These are phyloP conservation scores for Yamadazyma triangularis DNA, from an alignment of 1,139 yeast species.

Conservation along the genomic window DNA sequence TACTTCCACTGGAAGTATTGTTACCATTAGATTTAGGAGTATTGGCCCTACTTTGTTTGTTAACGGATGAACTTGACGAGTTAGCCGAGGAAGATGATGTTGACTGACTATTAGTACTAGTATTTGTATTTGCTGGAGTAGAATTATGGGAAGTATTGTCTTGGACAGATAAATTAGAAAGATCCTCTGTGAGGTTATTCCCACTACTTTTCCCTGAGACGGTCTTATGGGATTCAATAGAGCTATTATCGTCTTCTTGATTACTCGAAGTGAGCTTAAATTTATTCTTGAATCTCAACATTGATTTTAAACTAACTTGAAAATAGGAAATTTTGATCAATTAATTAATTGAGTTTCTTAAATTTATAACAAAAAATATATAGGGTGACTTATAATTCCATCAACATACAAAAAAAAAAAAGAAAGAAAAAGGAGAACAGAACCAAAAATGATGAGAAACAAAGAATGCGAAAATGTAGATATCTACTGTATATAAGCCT, in stretches of 20 bases:
- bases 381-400: too few relatives aligned
- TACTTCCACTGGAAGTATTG: slow-evolving; percentile 1
- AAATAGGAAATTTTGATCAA: too few relatives aligned
- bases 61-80: slow-evolving; percentile 1
- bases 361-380: too few relatives aligned
- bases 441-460: too few relatives aligned
- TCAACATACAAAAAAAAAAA: background rate
- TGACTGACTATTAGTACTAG: background rate
- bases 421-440: background rate
- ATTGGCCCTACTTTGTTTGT: slow-evolving; percentile 1
- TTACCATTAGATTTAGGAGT: background rate
- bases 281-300: slow-evolving; percentile 40
- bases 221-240: slow-evolving; percentile 3
- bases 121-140: too few relatives aligned
- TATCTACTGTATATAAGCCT: background rate
- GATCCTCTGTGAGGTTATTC: background rate
- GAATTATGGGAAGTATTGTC: background rate
- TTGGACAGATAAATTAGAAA: background rate
- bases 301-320: too few relatives aligned
- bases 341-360: too few relatives aligned
- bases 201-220: slow-evolving; percentile 1
- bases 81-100: slow-evolving; percentile 4
- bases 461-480: background rate
- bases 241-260: slow-evolving; percentile 5
- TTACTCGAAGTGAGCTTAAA: slow-evolving; percentile 39